Conservation (phyloP, 2,329 filamentous ascomycete genomes). For the Aphanoascus verrucosus region DNA sequence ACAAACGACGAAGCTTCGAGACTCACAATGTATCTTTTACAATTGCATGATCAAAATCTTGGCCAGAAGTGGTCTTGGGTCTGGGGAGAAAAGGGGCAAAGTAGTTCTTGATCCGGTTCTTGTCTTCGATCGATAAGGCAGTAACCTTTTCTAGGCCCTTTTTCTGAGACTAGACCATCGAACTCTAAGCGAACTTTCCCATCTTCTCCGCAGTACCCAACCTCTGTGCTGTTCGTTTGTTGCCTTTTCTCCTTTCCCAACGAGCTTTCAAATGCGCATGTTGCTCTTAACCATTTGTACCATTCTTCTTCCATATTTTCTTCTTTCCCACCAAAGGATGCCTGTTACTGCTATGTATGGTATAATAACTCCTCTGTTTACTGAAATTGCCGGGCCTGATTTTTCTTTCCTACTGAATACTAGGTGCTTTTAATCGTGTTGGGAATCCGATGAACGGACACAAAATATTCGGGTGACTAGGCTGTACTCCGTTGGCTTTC, state of each 20-base stretch:
- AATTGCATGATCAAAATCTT: not conserved
- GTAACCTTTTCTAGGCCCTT: not conserved
- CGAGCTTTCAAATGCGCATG: not conserved
- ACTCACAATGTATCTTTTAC: not conserved
- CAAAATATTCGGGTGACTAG: not conserved
- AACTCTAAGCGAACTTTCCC: not conserved
- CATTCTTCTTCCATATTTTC: not conserved
- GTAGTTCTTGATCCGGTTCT: not conserved
- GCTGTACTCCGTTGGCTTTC: no score
- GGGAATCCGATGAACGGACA: no score
- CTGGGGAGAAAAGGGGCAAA: not conserved
- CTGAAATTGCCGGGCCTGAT: not conserved
- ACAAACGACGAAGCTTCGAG: not conserved
- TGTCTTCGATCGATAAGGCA: not conserved
- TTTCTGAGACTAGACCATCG: not conserved
- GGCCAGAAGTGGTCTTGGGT: not conserved
- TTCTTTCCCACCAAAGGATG: not conserved
- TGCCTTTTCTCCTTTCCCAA: not conserved
- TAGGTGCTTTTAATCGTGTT: no score
- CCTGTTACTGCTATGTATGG: not conserved
- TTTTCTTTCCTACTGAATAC: not conserved
- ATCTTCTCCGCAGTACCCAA: not conserved
- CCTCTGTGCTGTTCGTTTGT: not conserved
- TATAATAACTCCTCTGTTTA: not conserved
- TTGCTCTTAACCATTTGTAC: not conserved